A percentile compares a stretch with the other conserved stretches of the same genome.
These are phyloP conservation scores for Aspergillus ochraceoroseus DNA, from an alignment of 2,329 filamentous ascomycete genomes.

Conservation along the genomic window DNA sequence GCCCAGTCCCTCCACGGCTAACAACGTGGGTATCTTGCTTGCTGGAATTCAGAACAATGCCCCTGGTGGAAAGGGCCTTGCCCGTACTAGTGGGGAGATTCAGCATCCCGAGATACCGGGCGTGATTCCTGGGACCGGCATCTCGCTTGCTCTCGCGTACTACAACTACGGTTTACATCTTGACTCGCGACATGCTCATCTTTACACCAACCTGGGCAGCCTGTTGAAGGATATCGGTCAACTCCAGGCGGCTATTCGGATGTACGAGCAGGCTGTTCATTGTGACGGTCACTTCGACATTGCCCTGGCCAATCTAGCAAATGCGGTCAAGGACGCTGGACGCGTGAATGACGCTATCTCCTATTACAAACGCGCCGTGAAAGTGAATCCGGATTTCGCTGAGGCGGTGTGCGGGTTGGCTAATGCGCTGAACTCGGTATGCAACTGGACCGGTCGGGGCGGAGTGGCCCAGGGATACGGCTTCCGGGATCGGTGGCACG, in stretches of 20 bases:
- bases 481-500: constrained; percentile 84
- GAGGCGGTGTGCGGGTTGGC: constrained; percentile 94
- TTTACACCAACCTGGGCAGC: constrained; percentile 95
- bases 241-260: constrained; percentile 81
- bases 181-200: constrained; percentile 83
- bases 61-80: constrained; percentile 38
- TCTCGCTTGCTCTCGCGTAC: constrained; percentile 82
- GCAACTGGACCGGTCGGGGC: constrained; percentile 85
- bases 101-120: constrained; percentile 61
- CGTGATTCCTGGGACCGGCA: constrained; percentile 76
- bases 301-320: constrained; percentile 90
- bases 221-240: constrained; percentile 95
- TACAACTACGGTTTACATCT: constrained; percentile 90
- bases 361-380: constrained; percentile 86
- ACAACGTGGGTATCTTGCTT: constrained; percentile 96
- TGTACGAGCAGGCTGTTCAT: constrained; percentile 92
- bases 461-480: constrained; percentile 72
- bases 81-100: constrained; percentile 36
- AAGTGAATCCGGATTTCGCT: constrained; percentile 89
- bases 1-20: constrained; percentile 93
- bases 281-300: constrained; percentile 97
- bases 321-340: constrained; percentile 95
- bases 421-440: constrained; percentile 93
- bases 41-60: constrained; percentile 78
- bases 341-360: constrained; percentile 84